Evolutionary conservation across 805 yeast genomes (phyloP).

Genomic region (Cyberlindnera suaveolens): DNA sequence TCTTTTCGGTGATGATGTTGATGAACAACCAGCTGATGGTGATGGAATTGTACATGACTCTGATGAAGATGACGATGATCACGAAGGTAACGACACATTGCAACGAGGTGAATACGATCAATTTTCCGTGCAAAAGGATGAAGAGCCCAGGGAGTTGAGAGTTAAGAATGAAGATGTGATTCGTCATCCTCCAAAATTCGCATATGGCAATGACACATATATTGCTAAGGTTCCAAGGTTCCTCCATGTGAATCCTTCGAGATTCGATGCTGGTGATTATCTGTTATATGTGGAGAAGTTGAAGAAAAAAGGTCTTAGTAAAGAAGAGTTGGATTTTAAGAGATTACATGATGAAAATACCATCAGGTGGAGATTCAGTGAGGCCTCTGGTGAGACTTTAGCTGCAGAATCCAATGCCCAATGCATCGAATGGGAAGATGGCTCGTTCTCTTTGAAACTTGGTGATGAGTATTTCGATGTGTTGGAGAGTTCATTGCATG

Average conservation of each 20-base stretch:
- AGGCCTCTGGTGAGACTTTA: conserved; percentile 39
- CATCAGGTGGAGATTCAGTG: conserved; percentile 88
- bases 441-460: conserved; percentile 74
- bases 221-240: conserved; percentile 75
- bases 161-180: conserved; percentile 41
- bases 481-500: conserved; percentile 54
- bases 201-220: conserved; percentile 30
- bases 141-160: conserved; percentile 24
- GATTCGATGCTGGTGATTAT: conserved; percentile 74
- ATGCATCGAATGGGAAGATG: conserved; percentile 92
- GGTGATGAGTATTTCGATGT: conserved; percentile 88
- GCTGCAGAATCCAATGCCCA: conserved; percentile 85
- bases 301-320: conserved; percentile 34
- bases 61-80: conserved; percentile 11
- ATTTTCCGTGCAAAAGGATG: conserved; percentile 11
- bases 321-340: conserved; percentile 52
- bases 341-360: conserved; percentile 75
- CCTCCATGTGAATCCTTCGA: conserved; percentile 73
- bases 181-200: conserved; percentile 30
- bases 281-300: conserved; percentile 41
- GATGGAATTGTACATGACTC: conserved; percentile 10
- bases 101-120: conserved; percentile 29
- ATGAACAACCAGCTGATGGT: conserved; percentile 4
- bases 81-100: conserved; percentile 10
- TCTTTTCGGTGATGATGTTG: conserved; percentile 30